Base-by-base conservation (phyloP, 1,284 basidiomycete species). In the Ceratobasidium theobromae region DNA sequence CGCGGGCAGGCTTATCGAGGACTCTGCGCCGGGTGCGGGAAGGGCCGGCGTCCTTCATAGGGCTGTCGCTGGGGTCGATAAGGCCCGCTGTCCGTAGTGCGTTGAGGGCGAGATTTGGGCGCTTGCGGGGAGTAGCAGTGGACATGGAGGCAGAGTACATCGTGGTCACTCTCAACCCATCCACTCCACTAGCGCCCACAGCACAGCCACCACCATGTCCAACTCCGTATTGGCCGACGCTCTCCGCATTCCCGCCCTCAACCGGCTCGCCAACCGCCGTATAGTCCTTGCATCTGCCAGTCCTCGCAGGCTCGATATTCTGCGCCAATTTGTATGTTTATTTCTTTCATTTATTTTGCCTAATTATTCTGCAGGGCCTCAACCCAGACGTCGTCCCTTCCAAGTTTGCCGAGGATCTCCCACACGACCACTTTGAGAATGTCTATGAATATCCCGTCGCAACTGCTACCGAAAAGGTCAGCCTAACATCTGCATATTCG, bases 371-470 rank as follows among this genome's bases (percentile, higher is more conserved):
- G n/a, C 53, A 95, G 92, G 95, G 95, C 16, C 75, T 98, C 32
- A 80, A 82, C 49, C 93, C 94, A 1, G 93, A 97, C 74, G 84
- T 97, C 67, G 81, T 97, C 0, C 91, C 94, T 0, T 96, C 94
- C 1, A 90, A 83, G 0, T 98, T 98, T 71, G 83, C 85, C 40
- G 96, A 98, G 76, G 81, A 95, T 72, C 79, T 98, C 14, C 80
- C 85, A 0, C 80, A 89, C 53, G 77, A 78, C 18, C 82, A 84
- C 1, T 98, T 88, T 67, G 85, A 86, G 27, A 84, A 91, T 69
- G 82, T 91, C 16, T 91, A 93, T 67, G 93, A 97, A 74, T 98
- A 99, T 75, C 93, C 95, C 0, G 91, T 97, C 4, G 87, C 95
- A 6, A 98, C 95, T 0, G 93, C 93, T 1, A 87, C 86, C 1